Conservation (phyloP, 2,329 filamentous ascomycete species). For the Gremmenia infestans region DNA sequence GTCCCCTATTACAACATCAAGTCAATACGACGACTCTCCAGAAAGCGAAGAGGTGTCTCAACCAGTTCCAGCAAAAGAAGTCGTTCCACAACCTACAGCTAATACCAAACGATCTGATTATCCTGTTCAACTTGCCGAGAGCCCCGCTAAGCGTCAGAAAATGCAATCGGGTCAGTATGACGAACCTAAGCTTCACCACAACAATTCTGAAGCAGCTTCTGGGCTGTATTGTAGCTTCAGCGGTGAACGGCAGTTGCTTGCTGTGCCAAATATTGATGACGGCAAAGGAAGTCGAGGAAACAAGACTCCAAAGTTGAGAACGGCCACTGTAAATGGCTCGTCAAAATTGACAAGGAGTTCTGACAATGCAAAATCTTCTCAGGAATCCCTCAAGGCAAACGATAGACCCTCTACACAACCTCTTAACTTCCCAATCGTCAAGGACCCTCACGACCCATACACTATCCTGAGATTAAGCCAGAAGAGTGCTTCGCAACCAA, state of each 20-base stretch:
- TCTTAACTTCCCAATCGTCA: constrained; percentile 69
- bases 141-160: constrained; percentile 2
- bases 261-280: background rate
- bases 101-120: background rate
- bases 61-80: background rate
- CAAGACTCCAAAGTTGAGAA: background rate
- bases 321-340: constrained; percentile 1
- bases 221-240: background rate
- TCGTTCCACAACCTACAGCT: background rate
- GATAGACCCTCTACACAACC: constrained; percentile 34
- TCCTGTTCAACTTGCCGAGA: background rate
- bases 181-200: background rate
- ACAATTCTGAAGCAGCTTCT: background rate
- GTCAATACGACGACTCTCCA: background rate
- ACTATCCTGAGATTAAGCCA: constrained; percentile 65
- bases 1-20: background rate
- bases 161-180: background rate
- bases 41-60: background rate
- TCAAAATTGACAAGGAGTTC: constrained; percentile 13
- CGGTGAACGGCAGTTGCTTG: background rate
- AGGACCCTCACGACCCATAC: constrained; percentile 63
- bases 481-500: constrained; percentile 50
- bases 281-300: background rate
- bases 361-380: constrained; percentile 28
- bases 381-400: constrained; percentile 35